Evolutionary conservation across 2,329 filamentous ascomycete species (phyloP).

Genomic region (Pyrenochaeta sp.): DNA sequence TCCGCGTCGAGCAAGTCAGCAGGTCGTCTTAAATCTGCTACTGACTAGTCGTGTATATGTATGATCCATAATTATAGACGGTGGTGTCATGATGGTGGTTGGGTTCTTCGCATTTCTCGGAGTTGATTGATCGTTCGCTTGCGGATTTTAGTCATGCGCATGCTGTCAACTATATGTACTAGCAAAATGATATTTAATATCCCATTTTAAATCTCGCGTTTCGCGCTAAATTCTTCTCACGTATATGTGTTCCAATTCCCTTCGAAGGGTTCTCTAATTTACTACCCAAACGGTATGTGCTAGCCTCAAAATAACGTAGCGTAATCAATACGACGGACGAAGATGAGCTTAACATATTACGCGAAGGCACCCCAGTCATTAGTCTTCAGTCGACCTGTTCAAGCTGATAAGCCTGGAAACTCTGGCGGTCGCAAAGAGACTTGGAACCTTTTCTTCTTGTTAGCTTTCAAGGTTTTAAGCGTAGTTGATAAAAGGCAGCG

Average conservation of each 20-base stretch:
- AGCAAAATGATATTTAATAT: constrained; percentile 1
- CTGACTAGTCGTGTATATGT: constrained; percentile 4
- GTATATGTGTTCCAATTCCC: neutral
- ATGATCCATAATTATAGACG: neutral
- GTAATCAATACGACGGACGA: too few relatives aligned
- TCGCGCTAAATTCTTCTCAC: too few relatives aligned
- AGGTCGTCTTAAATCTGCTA: constrained; percentile 6
- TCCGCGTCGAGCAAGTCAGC: constrained; percentile 25
- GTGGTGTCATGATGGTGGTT: neutral
- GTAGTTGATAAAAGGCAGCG: too few relatives aligned
- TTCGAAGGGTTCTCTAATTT: neutral
- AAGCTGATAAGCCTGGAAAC: too few relatives aligned
- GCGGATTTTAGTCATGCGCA: constrained; percentile 4
- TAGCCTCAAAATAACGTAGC: too few relatives aligned
- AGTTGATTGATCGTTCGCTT: constrained; percentile 1
- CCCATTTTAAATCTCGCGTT: neutral
- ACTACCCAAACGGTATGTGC: neutral
- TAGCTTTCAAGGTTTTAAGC: too few relatives aligned
- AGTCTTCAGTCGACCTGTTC: too few relatives aligned
- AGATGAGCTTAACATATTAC: too few relatives aligned
- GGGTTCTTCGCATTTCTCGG: neutral
- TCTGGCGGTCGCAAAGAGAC: too few relatives aligned
- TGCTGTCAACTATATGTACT: neutral
- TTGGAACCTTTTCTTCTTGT: too few relatives aligned
- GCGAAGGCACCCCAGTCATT: too few relatives aligned